A percentile compares a stretch with the other conserved stretches of the same genome.
Evolutionary conservation across 805 yeast genomes (phyloP).

Genomic region (Candida pseudofarinosa): DNA sequence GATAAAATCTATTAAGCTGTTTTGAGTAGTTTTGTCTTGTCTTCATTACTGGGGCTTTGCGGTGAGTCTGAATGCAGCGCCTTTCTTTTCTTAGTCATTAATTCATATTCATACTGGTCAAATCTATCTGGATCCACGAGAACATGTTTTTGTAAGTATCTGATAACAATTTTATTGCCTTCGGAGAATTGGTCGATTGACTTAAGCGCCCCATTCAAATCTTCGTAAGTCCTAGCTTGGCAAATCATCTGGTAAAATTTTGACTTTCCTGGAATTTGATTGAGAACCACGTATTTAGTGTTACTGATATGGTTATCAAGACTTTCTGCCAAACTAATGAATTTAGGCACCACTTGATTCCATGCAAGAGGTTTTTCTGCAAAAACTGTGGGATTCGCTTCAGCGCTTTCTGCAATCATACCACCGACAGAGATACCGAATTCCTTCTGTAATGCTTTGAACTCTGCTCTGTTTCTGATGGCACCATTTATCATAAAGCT

Average conservation of each 20-base stretch:
- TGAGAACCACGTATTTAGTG: constrained; percentile 74
- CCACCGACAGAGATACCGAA: constrained; percentile 66
- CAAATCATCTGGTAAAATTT: constrained; percentile 54
- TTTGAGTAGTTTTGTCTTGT: not conserved
- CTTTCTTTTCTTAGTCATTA: not conserved
- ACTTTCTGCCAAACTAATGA: constrained; percentile 46
- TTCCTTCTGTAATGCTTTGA: constrained; percentile 43
- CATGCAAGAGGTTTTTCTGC: constrained; percentile 45
- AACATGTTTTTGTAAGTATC: constrained; percentile 29
- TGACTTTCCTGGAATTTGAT: constrained; percentile 76
- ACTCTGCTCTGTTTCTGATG: constrained; percentile 53
- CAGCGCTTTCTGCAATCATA: constrained; percentile 93
- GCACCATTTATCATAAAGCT: constrained; percentile 83
- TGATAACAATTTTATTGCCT: constrained; percentile 31
- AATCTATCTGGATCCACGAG: constrained; percentile 15
- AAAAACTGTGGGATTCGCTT: constrained; percentile 79
- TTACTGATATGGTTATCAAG: constrained; percentile 66
- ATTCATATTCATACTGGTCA: constrained; percentile 1
- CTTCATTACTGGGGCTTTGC: not conserved
- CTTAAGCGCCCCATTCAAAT: constrained; percentile 35
- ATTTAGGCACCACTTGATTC: constrained; percentile 53
- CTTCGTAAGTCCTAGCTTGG: constrained; percentile 52
- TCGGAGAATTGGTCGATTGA: constrained; percentile 26
- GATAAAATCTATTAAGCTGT: not conserved
- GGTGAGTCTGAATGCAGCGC: not conserved